These are phyloP conservation scores for Komagataea norvegica DNA, from an alignment of 1,139 yeast genomes.

Conservation along the genomic window DNA sequence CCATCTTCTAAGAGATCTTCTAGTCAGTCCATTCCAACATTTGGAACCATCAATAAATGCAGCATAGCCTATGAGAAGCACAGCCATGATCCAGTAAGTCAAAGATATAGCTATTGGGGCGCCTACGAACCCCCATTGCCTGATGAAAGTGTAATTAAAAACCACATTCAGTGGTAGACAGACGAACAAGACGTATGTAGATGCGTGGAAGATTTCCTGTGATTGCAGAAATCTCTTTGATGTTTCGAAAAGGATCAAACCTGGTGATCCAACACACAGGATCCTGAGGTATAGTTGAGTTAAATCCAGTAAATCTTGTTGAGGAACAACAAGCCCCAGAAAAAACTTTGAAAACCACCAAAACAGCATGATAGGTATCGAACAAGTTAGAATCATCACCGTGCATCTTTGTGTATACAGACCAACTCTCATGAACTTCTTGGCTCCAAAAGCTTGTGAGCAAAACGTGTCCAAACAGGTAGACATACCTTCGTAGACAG, in stretches of 20 bases:
- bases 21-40: conserved; percentile 32
- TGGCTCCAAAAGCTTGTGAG: conserved; percentile 47
- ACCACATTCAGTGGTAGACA: conserved; percentile 33
- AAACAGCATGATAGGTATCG: conserved; percentile 31
- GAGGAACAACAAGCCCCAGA: conserved; percentile 32
- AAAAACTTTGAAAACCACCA: conserved; percentile 40
- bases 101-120: conserved; percentile 35
- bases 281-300: conserved; percentile 34
- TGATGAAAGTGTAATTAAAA: conserved; percentile 31
- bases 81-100: conserved; percentile 35
- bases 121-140: conserved; percentile 33
- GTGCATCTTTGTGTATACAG: conserved; percentile 41
- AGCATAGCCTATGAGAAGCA: conserved; percentile 28
- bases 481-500: conserved; percentile 52
- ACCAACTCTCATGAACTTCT: conserved; percentile 35
- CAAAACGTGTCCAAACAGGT: conserved; percentile 50
- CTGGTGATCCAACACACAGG: conserved; percentile 36
- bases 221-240: conserved; percentile 38
- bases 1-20: conserved; percentile 30
- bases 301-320: conserved; percentile 29
- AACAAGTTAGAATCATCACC: conserved; percentile 34
- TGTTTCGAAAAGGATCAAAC: conserved; percentile 36
- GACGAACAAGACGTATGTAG: conserved; percentile 33
- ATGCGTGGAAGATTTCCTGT: conserved; percentile 37
- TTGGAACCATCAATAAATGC: conserved; percentile 29